Conservation (phyloP, 1,139 yeast species). For the Candida pseudoviswanathii region DNA sequence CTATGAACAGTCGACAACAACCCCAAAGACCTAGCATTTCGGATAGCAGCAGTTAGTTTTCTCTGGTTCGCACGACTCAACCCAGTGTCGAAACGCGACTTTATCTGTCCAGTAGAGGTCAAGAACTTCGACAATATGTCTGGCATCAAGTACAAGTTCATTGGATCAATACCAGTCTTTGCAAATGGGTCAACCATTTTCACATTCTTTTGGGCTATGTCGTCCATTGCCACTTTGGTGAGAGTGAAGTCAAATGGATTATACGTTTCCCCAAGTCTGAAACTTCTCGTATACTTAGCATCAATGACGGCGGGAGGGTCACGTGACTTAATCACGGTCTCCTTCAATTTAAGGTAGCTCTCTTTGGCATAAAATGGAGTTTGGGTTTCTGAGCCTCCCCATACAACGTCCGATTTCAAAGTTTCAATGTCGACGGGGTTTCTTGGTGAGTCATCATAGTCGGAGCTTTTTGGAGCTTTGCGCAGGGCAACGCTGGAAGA, state of each 20-base stretch:
- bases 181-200: slow-evolving; percentile 43
- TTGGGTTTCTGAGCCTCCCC: slow-evolving; percentile 40
- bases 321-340: slow-evolving; percentile 27
- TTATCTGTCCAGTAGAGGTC: slow-evolving; percentile 65
- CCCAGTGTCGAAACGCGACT: slow-evolving; percentile 69
- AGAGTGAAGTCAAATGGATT: slow-evolving; percentile 78
- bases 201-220: slow-evolving; percentile 18
- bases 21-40: slow-evolving; percentile 71
- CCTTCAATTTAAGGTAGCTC: slow-evolving; percentile 15
- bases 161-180: slow-evolving; percentile 60
- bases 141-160: slow-evolving; percentile 67
- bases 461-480: not conserved
- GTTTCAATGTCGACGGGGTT: not conserved
- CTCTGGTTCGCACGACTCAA: slow-evolving; percentile 63
- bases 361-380: slow-evolving; percentile 7
- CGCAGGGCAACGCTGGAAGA: not conserved
- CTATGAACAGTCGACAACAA: slow-evolving; percentile 63
- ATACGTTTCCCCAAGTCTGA: slow-evolving; percentile 50
- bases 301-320: slow-evolving; percentile 26
- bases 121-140: slow-evolving; percentile 60
- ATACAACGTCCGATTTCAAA: slow-evolving; percentile 33
- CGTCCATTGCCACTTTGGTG: slow-evolving; percentile 49
- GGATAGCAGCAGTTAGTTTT: slow-evolving; percentile 64
- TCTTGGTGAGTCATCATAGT: not conserved
- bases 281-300: slow-evolving; percentile 36